phyloP scores from a whole-genome alignment of 371 early-diverging fungal species.

The Parasitella parasitica region DNA sequence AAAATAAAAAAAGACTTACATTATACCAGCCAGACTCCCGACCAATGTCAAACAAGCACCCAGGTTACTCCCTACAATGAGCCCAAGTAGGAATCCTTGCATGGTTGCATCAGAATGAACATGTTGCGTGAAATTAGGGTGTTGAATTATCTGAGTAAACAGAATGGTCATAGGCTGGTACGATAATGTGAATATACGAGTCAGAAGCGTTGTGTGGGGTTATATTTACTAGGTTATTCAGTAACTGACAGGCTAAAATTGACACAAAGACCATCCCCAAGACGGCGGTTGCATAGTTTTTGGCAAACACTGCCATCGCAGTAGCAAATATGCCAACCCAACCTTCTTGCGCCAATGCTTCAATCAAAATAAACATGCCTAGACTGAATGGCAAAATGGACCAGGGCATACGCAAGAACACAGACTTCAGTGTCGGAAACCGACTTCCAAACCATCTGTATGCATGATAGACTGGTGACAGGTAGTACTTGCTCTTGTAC shows the following conservation, averaged over 20 bases:
- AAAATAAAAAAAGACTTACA: conserved; percentile 41
- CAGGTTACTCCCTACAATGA: conserved; percentile 78
- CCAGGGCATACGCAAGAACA: conserved; percentile 72
- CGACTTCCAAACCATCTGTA: conserved; percentile 7
- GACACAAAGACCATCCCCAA: conserved; percentile 65
- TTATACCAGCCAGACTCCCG: conserved; percentile 81
- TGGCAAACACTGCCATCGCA: conserved; percentile 54
- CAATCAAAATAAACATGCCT: conserved; percentile 84
- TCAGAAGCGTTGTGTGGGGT: not conserved
- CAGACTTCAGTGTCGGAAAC: conserved; percentile 53
- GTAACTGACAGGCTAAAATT: conserved; percentile 67
- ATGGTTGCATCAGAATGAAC: conserved; percentile 33
- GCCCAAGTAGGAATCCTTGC: conserved; percentile 65
- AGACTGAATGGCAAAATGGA: conserved; percentile 73
- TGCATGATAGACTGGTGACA: not conserved
- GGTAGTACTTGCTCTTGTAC: not conserved
- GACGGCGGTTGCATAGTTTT: conserved; percentile 58
- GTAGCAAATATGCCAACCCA: conserved; percentile 73
- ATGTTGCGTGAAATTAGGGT: conserved; percentile 56
- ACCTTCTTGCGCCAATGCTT: conserved; percentile 61
- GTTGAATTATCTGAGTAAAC: conserved; percentile 71
- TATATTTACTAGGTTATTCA: conserved; percentile 67
- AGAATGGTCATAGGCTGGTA: conserved; percentile 75
- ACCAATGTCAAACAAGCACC: conserved; percentile 77
- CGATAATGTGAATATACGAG: not conserved